Base-by-base conservation (phyloP, 257 asterid species). In the Nicotiana sylvestris region DNA sequence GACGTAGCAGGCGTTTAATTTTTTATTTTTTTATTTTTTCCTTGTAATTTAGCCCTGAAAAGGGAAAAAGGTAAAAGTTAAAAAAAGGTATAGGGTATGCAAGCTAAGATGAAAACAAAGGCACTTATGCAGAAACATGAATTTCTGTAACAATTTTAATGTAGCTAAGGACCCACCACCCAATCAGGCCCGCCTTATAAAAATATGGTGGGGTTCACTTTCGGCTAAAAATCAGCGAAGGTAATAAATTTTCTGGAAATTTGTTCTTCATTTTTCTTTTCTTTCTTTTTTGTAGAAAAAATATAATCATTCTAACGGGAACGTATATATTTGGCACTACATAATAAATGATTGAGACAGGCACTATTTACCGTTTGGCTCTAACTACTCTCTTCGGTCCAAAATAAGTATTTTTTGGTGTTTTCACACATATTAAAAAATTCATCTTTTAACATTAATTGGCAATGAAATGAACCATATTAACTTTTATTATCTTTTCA, bases 221-320 rank as follows among this genome's bases (percentile, higher is more conserved):
- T 80, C 60, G 74, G 82, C 82, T 62, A 25, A n/a, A 80, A 80
- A 80, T 62, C 82, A 60, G 82, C 11, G 76, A 43, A 62, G 82
- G 6, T 80, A 62, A 80, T 80, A 60, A 58, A 76, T 76, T 39
- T 80, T 62, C 76, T 62, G 82, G 51, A 65, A 61, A 4, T 37
- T 15, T 65, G 77, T 35, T 17, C 21, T 3, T 61, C 15, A 7
- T 13, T 13, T 62, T 61, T 39, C 8, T 39, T 27, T 15, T 69
- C 2, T 17, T 35, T 35, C 6, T 5, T 49, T 33, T 77, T 57
- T 57, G 5, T 60, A 25, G 76, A 7, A 78, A 61, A 61, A 37
- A 25, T 10, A 77, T 10, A 77, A 51, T 13, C 25, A 76, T 76
- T 51, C 53, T 15, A 49, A 74, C 7, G 8, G 43, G 1, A 74